Percentiles rank a stretch among this genome's conserved stretches.
phyloP scores from a whole-genome alignment of 495 filamentous ascomycete genomes.

The Penicillium bovifimosum region DNA sequence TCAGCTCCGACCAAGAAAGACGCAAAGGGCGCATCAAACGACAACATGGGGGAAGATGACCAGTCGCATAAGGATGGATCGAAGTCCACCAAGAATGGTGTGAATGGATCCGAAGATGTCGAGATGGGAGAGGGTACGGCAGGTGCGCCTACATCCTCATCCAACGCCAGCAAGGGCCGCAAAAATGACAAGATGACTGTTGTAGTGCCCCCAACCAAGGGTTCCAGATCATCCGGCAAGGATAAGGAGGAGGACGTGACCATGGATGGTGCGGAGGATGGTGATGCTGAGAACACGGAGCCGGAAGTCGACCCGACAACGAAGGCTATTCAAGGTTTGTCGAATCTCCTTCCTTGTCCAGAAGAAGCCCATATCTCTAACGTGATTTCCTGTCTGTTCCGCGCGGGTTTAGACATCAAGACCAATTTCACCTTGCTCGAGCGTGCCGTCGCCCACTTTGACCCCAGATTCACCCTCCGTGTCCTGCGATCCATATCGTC shows the following conservation, averaged over 20 bases:
- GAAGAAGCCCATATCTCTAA: slow-evolving; percentile 1
- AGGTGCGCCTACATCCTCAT: slow-evolving; percentile 50
- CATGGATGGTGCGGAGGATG: slow-evolving; percentile 63
- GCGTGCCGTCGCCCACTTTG: slow-evolving; percentile 87
- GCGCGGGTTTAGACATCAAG: slow-evolving; percentile 67
- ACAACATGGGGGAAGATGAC: slow-evolving; percentile 50
- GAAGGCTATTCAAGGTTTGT: slow-evolving; percentile 61
- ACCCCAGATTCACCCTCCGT: slow-evolving; percentile 88
- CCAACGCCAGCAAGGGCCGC: slow-evolving; percentile 57
- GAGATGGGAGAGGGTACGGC: slow-evolving; percentile 76
- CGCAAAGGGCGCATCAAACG: slow-evolving; percentile 41
- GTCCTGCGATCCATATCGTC: slow-evolving; percentile 93
- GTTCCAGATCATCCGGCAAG: slow-evolving; percentile 58
- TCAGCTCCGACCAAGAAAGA: slow-evolving; percentile 45
- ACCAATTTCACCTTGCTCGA: slow-evolving; percentile 87
- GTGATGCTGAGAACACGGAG: slow-evolving; percentile 45
- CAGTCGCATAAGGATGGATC: slow-evolving; percentile 68
- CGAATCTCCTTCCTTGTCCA: slow-evolving; percentile 1
- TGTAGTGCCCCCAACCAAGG: slow-evolving; percentile 74
- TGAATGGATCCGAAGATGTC: slow-evolving; percentile 71
- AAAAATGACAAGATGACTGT: slow-evolving; percentile 84
- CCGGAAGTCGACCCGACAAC: slow-evolving; percentile 52
- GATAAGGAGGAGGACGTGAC: slow-evolving; percentile 68
- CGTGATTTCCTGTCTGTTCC: neutral
- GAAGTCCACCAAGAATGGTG: slow-evolving; percentile 67